Percentiles rank a stretch among this genome's conserved stretches.
These are phyloP conservation scores for Auxenochlorella protothecoides DNA, from an alignment of 139 green algal genomes.

Conservation along the genomic window DNA sequence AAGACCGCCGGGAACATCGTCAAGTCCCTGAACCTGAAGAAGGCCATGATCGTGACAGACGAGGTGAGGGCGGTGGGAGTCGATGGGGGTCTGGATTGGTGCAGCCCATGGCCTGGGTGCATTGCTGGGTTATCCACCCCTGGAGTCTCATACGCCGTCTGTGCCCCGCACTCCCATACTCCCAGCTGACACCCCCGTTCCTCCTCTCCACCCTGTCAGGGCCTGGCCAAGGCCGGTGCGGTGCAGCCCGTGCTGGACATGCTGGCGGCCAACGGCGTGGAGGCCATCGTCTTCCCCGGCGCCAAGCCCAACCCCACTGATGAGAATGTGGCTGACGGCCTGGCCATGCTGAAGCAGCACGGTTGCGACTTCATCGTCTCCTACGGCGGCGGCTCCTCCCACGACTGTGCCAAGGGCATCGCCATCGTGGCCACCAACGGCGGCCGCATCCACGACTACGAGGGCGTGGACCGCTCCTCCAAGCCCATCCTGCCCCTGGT, in stretches of 20 bases:
- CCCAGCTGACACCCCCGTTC: neutral
- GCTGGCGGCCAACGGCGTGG: conserved; percentile 1
- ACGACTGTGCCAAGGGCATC: conserved; percentile 19
- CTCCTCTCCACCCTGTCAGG: neutral
- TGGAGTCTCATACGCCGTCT: neutral
- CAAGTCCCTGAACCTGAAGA: conserved; percentile 7
- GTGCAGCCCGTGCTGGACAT: neutral
- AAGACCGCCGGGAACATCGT: neutral
- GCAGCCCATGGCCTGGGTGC: no score
- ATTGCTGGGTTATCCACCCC: no score
- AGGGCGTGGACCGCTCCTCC: conserved; percentile 6
- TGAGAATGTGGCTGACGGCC: conserved; percentile 6
- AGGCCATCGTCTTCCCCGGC: conserved; percentile 3
- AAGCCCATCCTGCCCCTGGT: conserved; percentile 9
- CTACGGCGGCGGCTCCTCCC: conserved; percentile 16
- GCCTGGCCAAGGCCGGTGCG: conserved; percentile 2
- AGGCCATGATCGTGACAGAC: conserved; percentile 18
- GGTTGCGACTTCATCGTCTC: conserved; percentile 16
- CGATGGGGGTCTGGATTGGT: neutral
- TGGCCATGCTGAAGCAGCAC: conserved; percentile 1
- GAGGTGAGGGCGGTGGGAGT: neutral
- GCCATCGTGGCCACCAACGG: conserved; percentile 12
- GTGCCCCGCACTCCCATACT: neutral
- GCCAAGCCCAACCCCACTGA: conserved; percentile 12
- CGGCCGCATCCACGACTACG: conserved; percentile 14